Evolutionary conservation across 140 eudicot genomes (phyloP).

Genomic region (Anethum foeniculum): DNA sequence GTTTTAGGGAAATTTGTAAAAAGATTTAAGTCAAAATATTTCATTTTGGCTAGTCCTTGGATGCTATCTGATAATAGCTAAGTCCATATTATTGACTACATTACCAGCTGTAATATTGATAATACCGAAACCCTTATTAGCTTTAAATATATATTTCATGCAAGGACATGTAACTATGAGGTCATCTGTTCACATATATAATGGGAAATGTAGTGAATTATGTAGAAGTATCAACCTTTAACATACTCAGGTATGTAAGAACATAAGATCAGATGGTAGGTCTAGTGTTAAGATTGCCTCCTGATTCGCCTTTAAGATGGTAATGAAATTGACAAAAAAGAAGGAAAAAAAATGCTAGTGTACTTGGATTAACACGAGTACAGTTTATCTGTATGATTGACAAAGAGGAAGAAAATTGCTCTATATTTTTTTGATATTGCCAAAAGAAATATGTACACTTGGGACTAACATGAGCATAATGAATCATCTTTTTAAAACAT

Average conservation of each 20-base stretch:
- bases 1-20: not conserved
- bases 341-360: not conserved
- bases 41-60: not conserved
- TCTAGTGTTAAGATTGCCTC: not conserved
- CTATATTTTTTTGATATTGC: not conserved
- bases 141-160: too few species aligned
- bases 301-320: not conserved
- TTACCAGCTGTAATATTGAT: not conserved
- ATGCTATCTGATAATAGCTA: not conserved
- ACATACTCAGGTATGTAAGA: not conserved
- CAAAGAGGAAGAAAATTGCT: not conserved
- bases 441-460: not conserved
- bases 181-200: not conserved
- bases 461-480: not conserved
- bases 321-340: not conserved
- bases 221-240: not conserved
- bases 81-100: not conserved
- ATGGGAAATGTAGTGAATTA: not conserved
- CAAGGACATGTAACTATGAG: not conserved
- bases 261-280: not conserved
- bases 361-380: not conserved
- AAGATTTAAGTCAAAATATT: not conserved
- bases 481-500: not conserved
- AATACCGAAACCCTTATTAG: not conserved
- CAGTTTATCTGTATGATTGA: not conserved